Evolutionary conservation across 129 eudicot genomes (phyloP).

Genomic region (Oenanthe sinensis): DNA sequence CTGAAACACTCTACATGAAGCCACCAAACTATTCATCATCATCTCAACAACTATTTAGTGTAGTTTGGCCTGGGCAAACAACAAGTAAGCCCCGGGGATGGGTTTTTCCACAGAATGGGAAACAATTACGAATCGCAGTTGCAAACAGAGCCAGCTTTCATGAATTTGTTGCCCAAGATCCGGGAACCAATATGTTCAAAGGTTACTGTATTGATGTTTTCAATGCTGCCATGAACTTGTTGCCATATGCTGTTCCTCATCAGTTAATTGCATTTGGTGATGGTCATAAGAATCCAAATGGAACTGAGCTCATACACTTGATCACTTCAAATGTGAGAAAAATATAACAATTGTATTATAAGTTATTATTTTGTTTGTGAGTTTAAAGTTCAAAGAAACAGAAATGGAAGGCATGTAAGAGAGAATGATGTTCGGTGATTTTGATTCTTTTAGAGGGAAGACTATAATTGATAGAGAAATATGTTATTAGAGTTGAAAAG

Average conservation of each 20-base stretch:
- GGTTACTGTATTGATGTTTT: constrained; percentile 91
- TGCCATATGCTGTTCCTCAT: constrained; percentile 80
- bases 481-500: background rate
- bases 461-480: background rate
- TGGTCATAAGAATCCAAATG: constrained; percentile 52
- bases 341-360: background rate
- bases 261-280: constrained; percentile 59
- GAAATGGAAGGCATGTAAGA: background rate
- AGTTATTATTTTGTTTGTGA: background rate
- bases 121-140: constrained; percentile 50
- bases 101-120: constrained; percentile 84
- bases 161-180: constrained; percentile 41
- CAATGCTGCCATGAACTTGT: constrained; percentile 50
- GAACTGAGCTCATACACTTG: constrained; percentile 54
- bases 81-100: constrained; percentile 71
- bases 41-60: constrained; percentile 28
- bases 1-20: constrained; percentile 38
- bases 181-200: constrained; percentile 25
- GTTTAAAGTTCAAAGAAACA: background rate
- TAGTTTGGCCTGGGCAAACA: constrained; percentile 77
- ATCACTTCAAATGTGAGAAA: constrained; percentile 54
- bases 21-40: constrained; percentile 31
- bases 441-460: no score
- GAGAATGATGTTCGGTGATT: background rate
- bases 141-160: constrained; percentile 54